Percentiles rank a stretch among this genome's conserved stretches.
These are phyloP conservation scores for Camellia sinensis DNA, from an alignment of 148 eudicot genomes.

Conservation along the genomic window DNA sequence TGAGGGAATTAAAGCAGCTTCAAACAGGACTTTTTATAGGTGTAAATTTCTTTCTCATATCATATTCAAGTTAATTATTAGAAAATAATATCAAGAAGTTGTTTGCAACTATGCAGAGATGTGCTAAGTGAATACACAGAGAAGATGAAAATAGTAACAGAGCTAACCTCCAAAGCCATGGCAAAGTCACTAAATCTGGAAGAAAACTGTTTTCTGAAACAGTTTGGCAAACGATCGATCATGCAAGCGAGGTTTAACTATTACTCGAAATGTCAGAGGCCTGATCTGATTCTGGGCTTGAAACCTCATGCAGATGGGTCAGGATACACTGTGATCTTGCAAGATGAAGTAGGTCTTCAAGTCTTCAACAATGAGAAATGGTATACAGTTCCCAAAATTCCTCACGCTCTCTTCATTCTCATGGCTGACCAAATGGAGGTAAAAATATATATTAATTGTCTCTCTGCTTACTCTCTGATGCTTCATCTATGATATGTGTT, in stretches of 20 bases:
- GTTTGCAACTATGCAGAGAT: slow-evolving; percentile 20
- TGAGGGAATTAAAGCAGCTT: too few species aligned
- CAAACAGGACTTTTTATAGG: too few species aligned
- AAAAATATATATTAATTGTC: neutral
- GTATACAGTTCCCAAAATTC: slow-evolving; percentile 39
- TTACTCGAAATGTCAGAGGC: slow-evolving; percentile 42
- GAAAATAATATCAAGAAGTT: neutral
- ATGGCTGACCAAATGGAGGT: slow-evolving; percentile 62
- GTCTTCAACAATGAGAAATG: slow-evolving; percentile 31
- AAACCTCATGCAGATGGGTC: slow-evolving; percentile 51
- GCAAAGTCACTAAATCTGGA: slow-evolving; percentile 43
- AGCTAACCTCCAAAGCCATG: slow-evolving; percentile 31
- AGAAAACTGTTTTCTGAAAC: slow-evolving; percentile 39
- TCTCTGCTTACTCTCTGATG: neutral
- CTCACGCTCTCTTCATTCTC: slow-evolving; percentile 32
- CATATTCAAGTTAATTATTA: neutral
- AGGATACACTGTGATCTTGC: slow-evolving; percentile 36
- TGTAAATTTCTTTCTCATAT: too few species aligned
- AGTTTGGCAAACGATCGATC: slow-evolving; percentile 35
- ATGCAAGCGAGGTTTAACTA: slow-evolving; percentile 40
- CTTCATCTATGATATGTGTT: too few species aligned
- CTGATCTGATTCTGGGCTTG: slow-evolving; percentile 52
- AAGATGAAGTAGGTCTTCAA: slow-evolving; percentile 44
- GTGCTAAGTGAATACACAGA: slow-evolving; percentile 28
- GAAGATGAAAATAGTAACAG: slow-evolving; percentile 27